Evolutionary conservation across 345 rosid species (phyloP).

Genomic region (Lenwebbia sp.): DNA sequence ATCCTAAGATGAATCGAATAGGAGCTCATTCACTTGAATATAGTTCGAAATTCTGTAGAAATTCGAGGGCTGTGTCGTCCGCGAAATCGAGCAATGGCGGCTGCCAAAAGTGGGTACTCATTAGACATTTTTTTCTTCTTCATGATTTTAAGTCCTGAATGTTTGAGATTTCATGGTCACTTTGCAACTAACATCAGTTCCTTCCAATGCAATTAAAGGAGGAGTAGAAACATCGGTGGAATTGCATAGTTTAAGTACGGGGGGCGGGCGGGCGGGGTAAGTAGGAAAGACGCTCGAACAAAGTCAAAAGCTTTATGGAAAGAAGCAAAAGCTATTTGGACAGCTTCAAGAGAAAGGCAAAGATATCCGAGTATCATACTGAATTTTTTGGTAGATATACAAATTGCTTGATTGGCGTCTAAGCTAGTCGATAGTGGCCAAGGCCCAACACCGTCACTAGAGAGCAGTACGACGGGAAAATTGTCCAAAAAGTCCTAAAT

Average conservation of each 20-base stretch:
- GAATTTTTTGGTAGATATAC: not conserved
- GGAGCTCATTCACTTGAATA: not conserved
- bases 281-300: not conserved
- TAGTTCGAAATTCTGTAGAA: not conserved
- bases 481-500: no score
- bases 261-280: not conserved
- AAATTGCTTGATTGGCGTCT: not conserved
- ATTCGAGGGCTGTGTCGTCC: not conserved
- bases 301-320: not conserved
- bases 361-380: not conserved
- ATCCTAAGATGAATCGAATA: not conserved
- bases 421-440: not conserved
- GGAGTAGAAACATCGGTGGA: not conserved
- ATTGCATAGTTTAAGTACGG: not conserved
- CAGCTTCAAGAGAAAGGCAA: not conserved
- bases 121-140: not conserved
- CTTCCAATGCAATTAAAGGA: not conserved
- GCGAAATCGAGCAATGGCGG: not conserved
- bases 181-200: not conserved
- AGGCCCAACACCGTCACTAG: fast-evolving
- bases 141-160: not conserved
- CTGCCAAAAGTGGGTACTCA: not conserved
- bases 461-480: not conserved
- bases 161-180: not conserved
- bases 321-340: not conserved